phyloP scores from a whole-genome alignment of 2,329 filamentous ascomycete species.

The Ophiocordyceps unilateralis region DNA sequence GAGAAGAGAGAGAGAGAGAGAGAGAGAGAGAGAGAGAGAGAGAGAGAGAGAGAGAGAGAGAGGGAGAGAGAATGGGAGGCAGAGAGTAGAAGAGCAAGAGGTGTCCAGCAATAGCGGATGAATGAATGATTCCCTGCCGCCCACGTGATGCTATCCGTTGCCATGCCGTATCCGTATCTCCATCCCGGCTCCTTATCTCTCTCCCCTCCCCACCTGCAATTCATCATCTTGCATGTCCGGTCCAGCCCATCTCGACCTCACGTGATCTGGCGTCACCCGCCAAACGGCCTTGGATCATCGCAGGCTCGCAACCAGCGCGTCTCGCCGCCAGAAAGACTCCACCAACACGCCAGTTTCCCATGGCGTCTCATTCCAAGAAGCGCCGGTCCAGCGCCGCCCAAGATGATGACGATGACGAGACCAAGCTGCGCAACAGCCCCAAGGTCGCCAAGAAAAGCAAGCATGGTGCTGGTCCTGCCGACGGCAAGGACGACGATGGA shows the following conservation, averaged over 20 bases:
- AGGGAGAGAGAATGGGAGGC: no score
- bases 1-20: neutral
- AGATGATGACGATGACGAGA: constrained; percentile 12
- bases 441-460: constrained; percentile 32
- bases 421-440: constrained; percentile 22
- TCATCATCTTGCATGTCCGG: neutral
- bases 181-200: neutral
- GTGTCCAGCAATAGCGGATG: no score
- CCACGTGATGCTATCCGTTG: neutral
- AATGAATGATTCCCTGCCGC: no score
- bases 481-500: constrained; percentile 25
- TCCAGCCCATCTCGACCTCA: neutral
- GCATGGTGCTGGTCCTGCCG: constrained; percentile 8
- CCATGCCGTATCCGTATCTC: neutral
- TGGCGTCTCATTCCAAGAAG: constrained; percentile 16
- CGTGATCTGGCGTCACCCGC: neutral
- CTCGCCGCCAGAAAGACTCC: neutral
- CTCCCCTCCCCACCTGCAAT: neutral
- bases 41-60: no score
- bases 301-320: neutral
- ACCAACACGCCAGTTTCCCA: constrained; percentile 2
- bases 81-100: no score
- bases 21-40: no score
- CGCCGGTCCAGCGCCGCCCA: constrained; percentile 16
- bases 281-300: neutral